Conservation (phyloP, 768 basidiomycete genomes). For the Tephrocybe rancida region DNA sequence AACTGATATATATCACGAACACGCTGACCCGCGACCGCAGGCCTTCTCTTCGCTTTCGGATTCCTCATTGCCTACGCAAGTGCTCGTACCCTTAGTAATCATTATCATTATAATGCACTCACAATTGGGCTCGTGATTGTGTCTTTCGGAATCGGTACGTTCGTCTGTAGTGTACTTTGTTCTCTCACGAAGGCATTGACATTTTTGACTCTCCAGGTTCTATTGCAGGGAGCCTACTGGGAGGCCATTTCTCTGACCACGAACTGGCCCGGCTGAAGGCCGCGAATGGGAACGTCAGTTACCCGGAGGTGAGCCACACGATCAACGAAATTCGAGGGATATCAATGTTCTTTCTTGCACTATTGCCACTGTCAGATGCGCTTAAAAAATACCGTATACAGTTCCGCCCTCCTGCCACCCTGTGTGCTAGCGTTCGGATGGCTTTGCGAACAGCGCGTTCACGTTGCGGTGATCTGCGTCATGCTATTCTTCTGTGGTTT, state of each 20-base stretch:
- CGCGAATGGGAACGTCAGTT: slow-evolving; percentile 40
- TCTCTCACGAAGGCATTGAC: background rate
- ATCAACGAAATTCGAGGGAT: background rate
- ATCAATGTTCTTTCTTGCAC: background rate
- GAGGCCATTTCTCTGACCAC: slow-evolving; percentile 48
- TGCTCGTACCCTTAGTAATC: slow-evolving; percentile 62
- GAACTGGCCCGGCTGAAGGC: slow-evolving; percentile 38
- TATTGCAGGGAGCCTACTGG: slow-evolving; percentile 42
- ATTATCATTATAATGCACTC: slow-evolving; percentile 70
- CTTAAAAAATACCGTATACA: slow-evolving; percentile 59
- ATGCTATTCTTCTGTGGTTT: slow-evolving; percentile 76
- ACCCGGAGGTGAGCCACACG: slow-evolving; percentile 62
- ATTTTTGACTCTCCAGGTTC: slow-evolving; percentile 27
- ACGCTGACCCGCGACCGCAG: slow-evolving; percentile 34
- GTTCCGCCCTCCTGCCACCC: slow-evolving; percentile 61
- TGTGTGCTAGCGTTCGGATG: slow-evolving; percentile 74
- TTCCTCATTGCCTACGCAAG: slow-evolving; percentile 78
- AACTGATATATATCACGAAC: background rate
- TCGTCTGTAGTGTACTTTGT: slow-evolving; percentile 25
- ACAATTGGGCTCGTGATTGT: slow-evolving; percentile 79
- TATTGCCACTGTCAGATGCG: slow-evolving; percentile 82
- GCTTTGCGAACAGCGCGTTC: slow-evolving; percentile 63
- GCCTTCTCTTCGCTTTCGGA: slow-evolving; percentile 69
- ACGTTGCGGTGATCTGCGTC: slow-evolving; percentile 70
- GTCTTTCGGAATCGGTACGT: slow-evolving; percentile 67